Evolutionary conservation across 352 stramenopile genomes (phyloP).

Genomic region (Phytophthora macrochlamydospora): DNA sequence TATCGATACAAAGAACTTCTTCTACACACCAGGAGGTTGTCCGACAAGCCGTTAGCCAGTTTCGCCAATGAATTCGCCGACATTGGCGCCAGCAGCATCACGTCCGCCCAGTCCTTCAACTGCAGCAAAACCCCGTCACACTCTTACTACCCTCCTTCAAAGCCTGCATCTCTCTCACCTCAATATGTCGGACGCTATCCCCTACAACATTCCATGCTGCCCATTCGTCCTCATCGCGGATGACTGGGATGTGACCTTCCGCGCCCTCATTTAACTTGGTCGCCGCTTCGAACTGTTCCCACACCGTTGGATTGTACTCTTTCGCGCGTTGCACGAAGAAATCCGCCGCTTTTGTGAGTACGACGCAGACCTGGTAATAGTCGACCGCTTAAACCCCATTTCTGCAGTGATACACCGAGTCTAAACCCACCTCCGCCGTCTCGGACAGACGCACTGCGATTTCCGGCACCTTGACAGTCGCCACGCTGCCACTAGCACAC

Average conservation of each 20-base stretch:
- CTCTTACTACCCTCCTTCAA: background rate
- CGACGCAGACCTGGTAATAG: constrained; percentile 64
- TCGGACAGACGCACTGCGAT: constrained; percentile 63
- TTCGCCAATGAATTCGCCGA: constrained; percentile 93
- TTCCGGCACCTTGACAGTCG: constrained; percentile 88
- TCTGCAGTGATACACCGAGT: background rate
- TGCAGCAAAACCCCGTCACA: constrained; percentile 25
- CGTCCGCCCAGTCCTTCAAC: constrained; percentile 96
- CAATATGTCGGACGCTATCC: constrained; percentile 88
- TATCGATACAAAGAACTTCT: background rate
- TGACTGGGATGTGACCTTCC: constrained; percentile 38
- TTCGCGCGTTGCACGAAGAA: constrained; percentile 85
- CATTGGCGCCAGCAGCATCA: constrained; percentile 88
- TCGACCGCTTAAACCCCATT: background rate
- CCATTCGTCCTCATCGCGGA: constrained; percentile 88
- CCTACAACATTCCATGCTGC: constrained; percentile 74
- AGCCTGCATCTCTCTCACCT: constrained; percentile 43
- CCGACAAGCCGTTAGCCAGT: constrained; percentile 92
- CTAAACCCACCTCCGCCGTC: constrained; percentile 54
- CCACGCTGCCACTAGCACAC: constrained; percentile 84
- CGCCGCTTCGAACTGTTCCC: constrained; percentile 48
- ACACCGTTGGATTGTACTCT: constrained; percentile 66
- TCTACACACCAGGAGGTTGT: constrained; percentile 91
- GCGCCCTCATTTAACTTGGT: constrained; percentile 8
- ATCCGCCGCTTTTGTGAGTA: constrained; percentile 80